Conservation (phyloP, 1,139 yeast species). For the Pneumocystis carinii region DNA sequence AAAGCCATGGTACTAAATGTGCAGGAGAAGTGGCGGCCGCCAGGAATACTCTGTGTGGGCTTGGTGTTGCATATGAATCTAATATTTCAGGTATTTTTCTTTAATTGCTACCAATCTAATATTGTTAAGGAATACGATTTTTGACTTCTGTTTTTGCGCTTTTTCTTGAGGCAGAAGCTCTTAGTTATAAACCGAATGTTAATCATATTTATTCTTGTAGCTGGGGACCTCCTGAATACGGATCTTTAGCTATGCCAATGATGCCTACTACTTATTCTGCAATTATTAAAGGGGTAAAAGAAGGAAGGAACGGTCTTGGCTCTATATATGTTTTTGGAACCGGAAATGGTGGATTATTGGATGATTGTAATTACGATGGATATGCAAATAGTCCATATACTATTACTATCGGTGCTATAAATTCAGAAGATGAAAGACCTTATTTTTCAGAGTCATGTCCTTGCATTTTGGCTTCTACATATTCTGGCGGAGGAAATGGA, state of each 20-base stretch:
- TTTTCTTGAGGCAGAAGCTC: slow-evolving; percentile 78
- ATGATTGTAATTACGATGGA: slow-evolving; percentile 94
- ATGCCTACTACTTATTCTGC: slow-evolving; percentile 65
- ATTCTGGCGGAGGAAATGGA: slow-evolving; percentile 81
- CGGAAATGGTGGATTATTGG: slow-evolving; percentile 87
- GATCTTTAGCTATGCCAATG: slow-evolving; percentile 73
- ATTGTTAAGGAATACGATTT: slow-evolving; percentile 34
- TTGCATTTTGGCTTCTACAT: slow-evolving; percentile 92
- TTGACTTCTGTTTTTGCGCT: slow-evolving; percentile 57
- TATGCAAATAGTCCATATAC: slow-evolving; percentile 93
- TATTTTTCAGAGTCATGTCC: slow-evolving; percentile 81
- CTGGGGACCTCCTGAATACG: slow-evolving; percentile 98
- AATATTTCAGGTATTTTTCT: slow-evolving; percentile 60
- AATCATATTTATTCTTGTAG: slow-evolving; percentile 94
- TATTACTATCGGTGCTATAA: slow-evolving; percentile 89
- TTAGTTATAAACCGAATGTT: slow-evolving; percentile 57
- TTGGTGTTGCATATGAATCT: slow-evolving; percentile 83
- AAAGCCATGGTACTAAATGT: slow-evolving; percentile 92
- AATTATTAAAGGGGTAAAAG: slow-evolving; percentile 64
- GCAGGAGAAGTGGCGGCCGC: slow-evolving; percentile 95
- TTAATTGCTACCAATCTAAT: neutral
- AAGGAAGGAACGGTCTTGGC: slow-evolving; percentile 73
- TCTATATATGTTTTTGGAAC: slow-evolving; percentile 88
- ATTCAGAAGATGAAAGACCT: slow-evolving; percentile 72
- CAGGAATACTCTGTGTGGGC: slow-evolving; percentile 70